Percentiles rank a stretch among this genome's conserved stretches.
Conservation (phyloP, 2,329 filamentous ascomycete genomes). For the Tolypocladium album region DNA sequence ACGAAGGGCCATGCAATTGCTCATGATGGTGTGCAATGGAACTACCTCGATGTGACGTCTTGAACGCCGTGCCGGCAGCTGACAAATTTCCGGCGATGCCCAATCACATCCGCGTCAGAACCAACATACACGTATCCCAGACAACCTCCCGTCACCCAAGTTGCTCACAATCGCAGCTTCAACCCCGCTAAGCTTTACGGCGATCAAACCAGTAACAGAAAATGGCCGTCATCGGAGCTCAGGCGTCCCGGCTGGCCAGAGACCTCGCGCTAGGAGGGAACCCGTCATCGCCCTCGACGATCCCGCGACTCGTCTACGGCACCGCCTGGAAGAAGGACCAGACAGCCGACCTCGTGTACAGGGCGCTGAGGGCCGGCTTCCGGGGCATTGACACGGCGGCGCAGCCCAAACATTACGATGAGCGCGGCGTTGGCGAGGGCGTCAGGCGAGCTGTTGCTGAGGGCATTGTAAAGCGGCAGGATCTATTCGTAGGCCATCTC, state of each 20-base stretch:
- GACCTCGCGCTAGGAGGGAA: slow-evolving; percentile 20
- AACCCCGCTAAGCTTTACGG: background rate
- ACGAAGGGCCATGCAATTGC: background rate
- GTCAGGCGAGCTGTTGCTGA: slow-evolving; percentile 50
- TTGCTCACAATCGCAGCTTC: background rate
- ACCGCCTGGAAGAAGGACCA: slow-evolving; percentile 76
- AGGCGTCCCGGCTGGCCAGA: slow-evolving; percentile 19
- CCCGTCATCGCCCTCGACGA: slow-evolving; percentile 19
- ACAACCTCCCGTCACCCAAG: background rate
- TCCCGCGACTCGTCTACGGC: slow-evolving; percentile 58
- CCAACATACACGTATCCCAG: background rate
- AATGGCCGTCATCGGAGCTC: slow-evolving; percentile 10
- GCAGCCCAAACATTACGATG: slow-evolving; percentile 69
- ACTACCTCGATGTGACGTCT: background rate
- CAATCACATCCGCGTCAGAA: background rate
- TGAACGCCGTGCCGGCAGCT: background rate
- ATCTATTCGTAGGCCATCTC: slow-evolving; percentile 47
- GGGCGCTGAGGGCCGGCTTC: slow-evolving; percentile 59
- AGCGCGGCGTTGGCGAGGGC: slow-evolving; percentile 58
- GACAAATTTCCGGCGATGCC: background rate
- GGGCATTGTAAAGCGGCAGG: slow-evolving; percentile 41
- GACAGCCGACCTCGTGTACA: slow-evolving; percentile 56
- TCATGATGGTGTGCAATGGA: background rate
- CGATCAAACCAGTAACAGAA: slow-evolving; percentile 7
- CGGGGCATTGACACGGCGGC: slow-evolving; percentile 67